Evolutionary conservation across 805 yeast genomes (phyloP), one percentile per base, ranked within the genome.

Genomic region (Candida namnaoensis): DNA sequence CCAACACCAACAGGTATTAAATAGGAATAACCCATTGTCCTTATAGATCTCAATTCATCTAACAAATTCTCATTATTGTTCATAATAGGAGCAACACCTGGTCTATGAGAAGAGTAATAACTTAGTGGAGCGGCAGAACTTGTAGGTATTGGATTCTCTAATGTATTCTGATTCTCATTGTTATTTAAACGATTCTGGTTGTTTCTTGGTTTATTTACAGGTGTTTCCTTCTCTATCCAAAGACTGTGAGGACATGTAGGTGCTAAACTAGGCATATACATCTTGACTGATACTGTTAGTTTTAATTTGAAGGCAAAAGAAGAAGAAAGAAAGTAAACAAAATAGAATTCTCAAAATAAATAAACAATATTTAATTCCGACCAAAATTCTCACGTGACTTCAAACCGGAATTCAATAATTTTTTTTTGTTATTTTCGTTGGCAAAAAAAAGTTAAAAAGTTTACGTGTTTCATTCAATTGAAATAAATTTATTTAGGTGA

Each of bases 1-100:
- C 67, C 65, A 9, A 78, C 52, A 0, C 88, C 88, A 10, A 81
- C 68, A 0, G 88, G 88, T 36, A 65, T 64, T 42, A 82, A 52
- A 41, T 64, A 65, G 12, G 65, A 49, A 56, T 64, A 68, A 0
- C 86, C 87, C 23, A 70, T 50, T 5, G 63, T 63, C 7, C 72
- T 61, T 28, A 76, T 61, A 32, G 48, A 42, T 37, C 54, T 19
- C 53, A 61, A 27, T 50, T 55, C 36, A 25, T 14, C 27, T 25
- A 38, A 24, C 3, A 35, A 26, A 33, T 38, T 30, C n/a, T 30
- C 40, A 24, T 14, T 38, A 5, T n/a, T 5, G 14, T 38, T 30
- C 5, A 32, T 7, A 4, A 10, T 30, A 35, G 34, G 5, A 37
- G 52, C 36, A 1, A 68, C 62, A 5, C 68, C 69, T 0, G 68